Evolutionary conservation across 2,329 filamentous ascomycete species (phyloP).

Genomic region (Penicillium sp.): DNA sequence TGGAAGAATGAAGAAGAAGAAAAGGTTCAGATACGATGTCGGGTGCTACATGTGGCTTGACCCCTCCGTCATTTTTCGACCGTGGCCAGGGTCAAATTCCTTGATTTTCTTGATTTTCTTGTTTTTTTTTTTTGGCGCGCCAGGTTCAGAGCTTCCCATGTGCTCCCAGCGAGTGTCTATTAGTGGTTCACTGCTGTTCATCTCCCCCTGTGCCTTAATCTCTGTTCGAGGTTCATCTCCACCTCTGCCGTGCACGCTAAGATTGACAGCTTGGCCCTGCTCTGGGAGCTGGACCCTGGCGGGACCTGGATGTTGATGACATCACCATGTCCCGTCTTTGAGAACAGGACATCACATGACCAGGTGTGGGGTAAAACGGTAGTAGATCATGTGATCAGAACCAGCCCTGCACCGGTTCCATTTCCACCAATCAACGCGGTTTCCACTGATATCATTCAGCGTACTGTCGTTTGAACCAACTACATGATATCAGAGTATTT

Average conservation of each 20-base stretch:
- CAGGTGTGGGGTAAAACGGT: background rate
- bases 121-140: background rate
- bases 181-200: background rate
- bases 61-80: constrained; percentile 9
- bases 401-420: background rate
- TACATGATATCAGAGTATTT: background rate
- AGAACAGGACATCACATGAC: background rate
- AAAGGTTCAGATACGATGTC: background rate
- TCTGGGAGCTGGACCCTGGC: background rate
- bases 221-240: background rate
- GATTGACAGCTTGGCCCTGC: too few relatives aligned
- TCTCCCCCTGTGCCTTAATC: background rate
- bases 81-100: constrained; percentile 2
- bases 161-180: background rate
- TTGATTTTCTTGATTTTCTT: constrained; percentile 7
- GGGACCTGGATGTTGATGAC: constrained; percentile 6
- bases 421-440: background rate
- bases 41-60: background rate
- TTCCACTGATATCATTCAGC: too few relatives aligned
- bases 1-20: constrained; percentile 1
- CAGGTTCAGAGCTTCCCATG: background rate
- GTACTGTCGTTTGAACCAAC: too few relatives aligned
- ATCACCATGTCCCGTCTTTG: constrained; percentile 11
- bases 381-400: background rate
- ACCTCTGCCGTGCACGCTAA: too few relatives aligned